A percentile compares a stretch with the other conserved stretches of the same genome.
Conservation (phyloP, 2,329 filamentous ascomycete genomes). For the Xylariaceae sp. region DNA sequence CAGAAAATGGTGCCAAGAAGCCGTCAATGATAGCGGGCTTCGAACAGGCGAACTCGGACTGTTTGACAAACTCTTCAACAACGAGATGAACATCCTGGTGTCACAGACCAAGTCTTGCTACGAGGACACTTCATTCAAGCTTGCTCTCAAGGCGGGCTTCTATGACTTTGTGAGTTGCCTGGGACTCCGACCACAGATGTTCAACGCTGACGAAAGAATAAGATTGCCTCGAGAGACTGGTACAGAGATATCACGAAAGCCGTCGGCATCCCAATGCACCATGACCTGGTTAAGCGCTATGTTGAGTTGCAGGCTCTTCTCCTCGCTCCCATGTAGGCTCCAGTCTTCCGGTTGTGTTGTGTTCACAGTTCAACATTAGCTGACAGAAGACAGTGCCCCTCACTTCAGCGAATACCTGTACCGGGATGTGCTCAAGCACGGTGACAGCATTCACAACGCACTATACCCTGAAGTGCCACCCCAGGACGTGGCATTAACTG, state of each 20-base stretch:
- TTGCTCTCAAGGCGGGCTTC: conserved; percentile 78
- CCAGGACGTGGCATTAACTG: conserved; percentile 62
- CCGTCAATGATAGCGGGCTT: conserved; percentile 53
- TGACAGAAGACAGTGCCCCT: conserved; percentile 48
- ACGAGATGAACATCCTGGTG: conserved; percentile 40
- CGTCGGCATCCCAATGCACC: conserved; percentile 74
- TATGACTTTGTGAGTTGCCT: conserved; percentile 63
- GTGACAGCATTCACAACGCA: conserved; percentile 71
- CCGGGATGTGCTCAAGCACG: conserved; percentile 80
- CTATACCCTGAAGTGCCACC: conserved; percentile 66
- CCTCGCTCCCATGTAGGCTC: conserved; percentile 59
- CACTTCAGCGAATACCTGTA: conserved; percentile 95
- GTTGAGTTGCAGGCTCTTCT: conserved; percentile 81
- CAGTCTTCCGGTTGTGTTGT: not conserved
- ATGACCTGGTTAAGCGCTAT: conserved; percentile 71
- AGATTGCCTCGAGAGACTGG: conserved; percentile 60
- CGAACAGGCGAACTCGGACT: conserved; percentile 79
- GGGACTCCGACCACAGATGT: conserved; percentile 29
- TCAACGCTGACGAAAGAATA: conserved; percentile 83
- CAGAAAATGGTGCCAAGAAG: conserved; percentile 89
- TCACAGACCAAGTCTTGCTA: conserved; percentile 75
- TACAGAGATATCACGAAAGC: conserved; percentile 47
- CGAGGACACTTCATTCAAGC: conserved; percentile 72
- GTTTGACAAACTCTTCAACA: conserved; percentile 85
- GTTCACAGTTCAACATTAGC: not conserved